Percentiles rank a stretch among this genome's conserved stretches.
Conservation (phyloP, 768 basidiomycete species). For the Podaxis pistillaris region DNA sequence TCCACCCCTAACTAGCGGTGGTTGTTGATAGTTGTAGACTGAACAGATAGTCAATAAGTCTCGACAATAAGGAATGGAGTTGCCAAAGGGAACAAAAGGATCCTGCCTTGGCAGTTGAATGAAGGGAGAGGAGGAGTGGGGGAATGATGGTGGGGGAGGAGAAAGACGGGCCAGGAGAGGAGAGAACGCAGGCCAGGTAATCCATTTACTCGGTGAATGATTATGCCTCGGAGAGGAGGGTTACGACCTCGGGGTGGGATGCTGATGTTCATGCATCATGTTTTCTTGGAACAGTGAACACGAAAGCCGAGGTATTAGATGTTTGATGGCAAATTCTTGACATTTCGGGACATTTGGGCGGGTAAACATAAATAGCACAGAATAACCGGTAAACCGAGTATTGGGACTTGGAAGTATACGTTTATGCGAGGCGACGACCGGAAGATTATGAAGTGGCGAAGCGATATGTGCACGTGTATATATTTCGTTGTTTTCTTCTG, state of each 20-base stretch:
- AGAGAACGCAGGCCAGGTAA: neutral
- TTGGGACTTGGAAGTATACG: neutral
- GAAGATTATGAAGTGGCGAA: too few species aligned
- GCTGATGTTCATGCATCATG: conserved; percentile 3
- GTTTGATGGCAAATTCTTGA: conserved; percentile 3
- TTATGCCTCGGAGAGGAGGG: conserved; percentile 12
- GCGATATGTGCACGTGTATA: neutral
- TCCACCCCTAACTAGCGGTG: neutral
- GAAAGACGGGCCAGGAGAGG: neutral
- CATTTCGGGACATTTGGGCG: neutral
- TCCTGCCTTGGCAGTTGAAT: neutral
- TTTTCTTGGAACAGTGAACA: conserved; percentile 11
- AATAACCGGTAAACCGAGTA: neutral
- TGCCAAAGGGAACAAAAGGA: neutral
- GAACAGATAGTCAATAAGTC: neutral
- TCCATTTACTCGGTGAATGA: conserved; percentile 9
- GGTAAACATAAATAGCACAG: conserved; percentile 7
- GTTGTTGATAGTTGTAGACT: neutral
- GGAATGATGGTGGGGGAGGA: conserved; percentile 2
- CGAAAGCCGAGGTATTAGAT: conserved; percentile 13
- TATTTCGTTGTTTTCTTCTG: neutral
- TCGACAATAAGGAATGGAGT: neutral
- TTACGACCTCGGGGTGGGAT: conserved; percentile 10
- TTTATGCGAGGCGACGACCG: neutral
- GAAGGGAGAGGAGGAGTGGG: neutral